These are phyloP conservation scores for Spencermartinsiella europaea DNA, from an alignment of 805 yeast genomes.

Conservation along the genomic window DNA sequence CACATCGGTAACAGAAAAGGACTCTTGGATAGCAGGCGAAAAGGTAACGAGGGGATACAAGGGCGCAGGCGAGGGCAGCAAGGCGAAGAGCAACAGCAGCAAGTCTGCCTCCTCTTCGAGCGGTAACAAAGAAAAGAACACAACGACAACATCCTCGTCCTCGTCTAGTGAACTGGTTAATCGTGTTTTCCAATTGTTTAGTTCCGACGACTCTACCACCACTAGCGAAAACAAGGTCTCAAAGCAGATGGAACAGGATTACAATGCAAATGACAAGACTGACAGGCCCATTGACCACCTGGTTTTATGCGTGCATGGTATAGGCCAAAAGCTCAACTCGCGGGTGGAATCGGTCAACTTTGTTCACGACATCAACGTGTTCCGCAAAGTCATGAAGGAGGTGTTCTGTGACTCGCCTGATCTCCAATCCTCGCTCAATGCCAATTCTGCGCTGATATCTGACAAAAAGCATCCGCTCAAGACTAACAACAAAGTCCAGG, in stretches of 20 bases:
- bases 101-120: neutral
- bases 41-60: slow-evolving; percentile 6
- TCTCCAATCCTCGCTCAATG: slow-evolving; percentile 1
- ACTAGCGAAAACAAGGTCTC: slow-evolving; percentile 9
- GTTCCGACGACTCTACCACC: neutral
- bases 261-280: slow-evolving; percentile 8
- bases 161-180: neutral
- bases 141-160: neutral
- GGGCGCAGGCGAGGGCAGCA: neutral
- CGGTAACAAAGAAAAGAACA: neutral
- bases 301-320: slow-evolving; percentile 89
- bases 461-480: neutral
- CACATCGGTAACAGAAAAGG: neutral
- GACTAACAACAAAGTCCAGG: slow-evolving; percentile 49
- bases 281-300: slow-evolving; percentile 50
- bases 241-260: slow-evolving; percentile 27
- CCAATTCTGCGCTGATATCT: neutral
- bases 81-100: neutral
- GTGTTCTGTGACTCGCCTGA: slow-evolving; percentile 10
- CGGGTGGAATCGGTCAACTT: slow-evolving; percentile 79
- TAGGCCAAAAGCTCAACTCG: slow-evolving; percentile 82
- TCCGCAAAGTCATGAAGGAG: slow-evolving; percentile 31
- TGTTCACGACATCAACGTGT: slow-evolving; percentile 70
- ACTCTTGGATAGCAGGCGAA: neutral
- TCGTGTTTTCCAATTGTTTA: neutral